Conservation (phyloP, 116 monocot genomes). For the Cymodocea nodosa region DNA sequence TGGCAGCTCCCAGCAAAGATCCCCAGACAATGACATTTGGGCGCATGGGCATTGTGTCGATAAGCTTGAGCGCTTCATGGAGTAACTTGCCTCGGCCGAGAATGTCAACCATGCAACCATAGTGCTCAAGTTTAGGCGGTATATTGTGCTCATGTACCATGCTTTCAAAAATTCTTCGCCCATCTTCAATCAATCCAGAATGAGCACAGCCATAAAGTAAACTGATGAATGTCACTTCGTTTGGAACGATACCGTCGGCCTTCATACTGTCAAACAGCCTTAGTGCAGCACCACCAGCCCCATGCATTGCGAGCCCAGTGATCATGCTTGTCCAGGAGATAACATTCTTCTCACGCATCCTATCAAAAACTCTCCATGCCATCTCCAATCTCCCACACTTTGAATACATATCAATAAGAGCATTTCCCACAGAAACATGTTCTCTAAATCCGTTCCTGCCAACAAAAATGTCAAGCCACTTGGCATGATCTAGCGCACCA, state of each 20-base stretch:
- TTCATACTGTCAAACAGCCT: slow-evolving; percentile 48
- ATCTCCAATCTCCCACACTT: slow-evolving; percentile 54
- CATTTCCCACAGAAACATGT: slow-evolving; percentile 32
- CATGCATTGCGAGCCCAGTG: slow-evolving; percentile 43
- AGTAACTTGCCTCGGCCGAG: slow-evolving; percentile 40
- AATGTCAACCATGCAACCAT: slow-evolving; percentile 72
- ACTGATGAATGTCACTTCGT: slow-evolving; percentile 49
- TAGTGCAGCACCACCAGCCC: slow-evolving; percentile 36
- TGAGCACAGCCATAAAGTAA: slow-evolving; percentile 71
- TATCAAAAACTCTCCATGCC: slow-evolving; percentile 32
- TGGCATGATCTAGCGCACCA: slow-evolving; percentile 45
- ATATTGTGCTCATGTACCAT: slow-evolving; percentile 37
- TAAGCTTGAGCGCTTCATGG: slow-evolving; percentile 39
- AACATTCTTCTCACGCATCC: slow-evolving; percentile 27
- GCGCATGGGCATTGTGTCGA: slow-evolving; percentile 44
- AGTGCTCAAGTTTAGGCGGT: slow-evolving; percentile 44
- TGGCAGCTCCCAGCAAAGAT: slow-evolving; percentile 39
- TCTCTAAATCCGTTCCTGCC: slow-evolving; percentile 17
- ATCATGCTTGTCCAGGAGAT: slow-evolving; percentile 57
- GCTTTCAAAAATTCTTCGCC: slow-evolving; percentile 24
- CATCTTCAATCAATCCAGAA: slow-evolving; percentile 47
- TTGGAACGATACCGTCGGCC: slow-evolving; percentile 27
- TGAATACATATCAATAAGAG: slow-evolving; percentile 60
- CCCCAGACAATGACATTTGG: slow-evolving; percentile 54
- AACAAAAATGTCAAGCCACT: slow-evolving; percentile 29